Base-by-base conservation (phyloP, 192 early-diverging fungal species). In the Irineochytrium annulatum region DNA sequence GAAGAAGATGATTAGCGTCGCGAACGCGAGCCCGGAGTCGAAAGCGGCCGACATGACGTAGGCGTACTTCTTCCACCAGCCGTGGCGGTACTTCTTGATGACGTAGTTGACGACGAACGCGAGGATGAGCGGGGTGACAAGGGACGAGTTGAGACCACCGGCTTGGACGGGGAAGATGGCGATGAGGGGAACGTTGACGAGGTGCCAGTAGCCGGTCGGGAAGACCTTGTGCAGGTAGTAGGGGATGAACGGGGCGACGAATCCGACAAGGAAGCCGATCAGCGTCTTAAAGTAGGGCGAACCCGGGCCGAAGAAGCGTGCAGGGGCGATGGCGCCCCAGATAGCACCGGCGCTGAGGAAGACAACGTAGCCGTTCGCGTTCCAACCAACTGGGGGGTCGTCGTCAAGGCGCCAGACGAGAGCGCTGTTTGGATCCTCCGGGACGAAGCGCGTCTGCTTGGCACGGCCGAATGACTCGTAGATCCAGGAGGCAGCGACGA, bases 321-420 rank as follows among this genome's bases (percentile, higher is more conserved):
- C 59, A 22, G 89, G 85, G 30, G 82, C 84, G 55, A 90, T 86
- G 17, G 81, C 74, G 19, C 89, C 89, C 87, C 87, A 91, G 37
- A 91, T 82, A 44, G 81, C 66, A 16, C 75, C 84, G 35, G 81
- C 83, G 41, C 73, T 79, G 70, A 76, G 77, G 57, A 89, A 91
- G 27, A 79, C 75, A 3, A 43, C 20, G 67, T 72, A 72, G 55
- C 56, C 3, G 27, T 43, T 43, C n/a, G 33, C 56, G 22, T 14
- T 49, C 46, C 46, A 49, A 22, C 46, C 46, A 24, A 49, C 17
- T 6, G 46, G 46, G 11, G 46, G 17, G 24, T 49, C 46, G 5
- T 8, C 46, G 13, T 49, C 46, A 14, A 49, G 22, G 26, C n/a
- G n/a, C n/a, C n/a, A n/a, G n/a, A n/a, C n/a, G n/a, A n/a, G n/a